Percentiles rank a stretch among this genome's conserved stretches.
Conservation (phyloP, 495 filamentous ascomycete genomes). For the Immersiella caudata region DNA sequence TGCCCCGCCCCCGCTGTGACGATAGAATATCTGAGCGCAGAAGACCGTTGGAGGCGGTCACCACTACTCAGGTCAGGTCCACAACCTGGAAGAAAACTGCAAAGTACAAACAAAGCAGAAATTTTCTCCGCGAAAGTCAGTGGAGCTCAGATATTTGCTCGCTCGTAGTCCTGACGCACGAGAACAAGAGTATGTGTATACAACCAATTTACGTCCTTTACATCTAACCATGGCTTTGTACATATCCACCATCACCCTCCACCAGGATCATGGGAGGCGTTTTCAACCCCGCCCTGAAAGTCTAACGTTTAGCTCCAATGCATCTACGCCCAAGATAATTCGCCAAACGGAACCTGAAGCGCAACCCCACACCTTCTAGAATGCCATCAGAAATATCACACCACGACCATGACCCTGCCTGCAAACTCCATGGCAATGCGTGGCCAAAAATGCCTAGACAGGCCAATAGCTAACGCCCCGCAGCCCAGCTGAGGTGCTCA, state of each 20-base stretch:
- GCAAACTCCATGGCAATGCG: conserved; percentile 16
- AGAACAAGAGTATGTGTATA: not conserved
- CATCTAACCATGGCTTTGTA: not conserved
- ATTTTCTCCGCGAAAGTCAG: no score
- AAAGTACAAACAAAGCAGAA: no score
- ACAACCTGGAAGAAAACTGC: not conserved
- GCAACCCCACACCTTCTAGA: conserved; percentile 17
- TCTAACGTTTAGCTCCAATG: conserved; percentile 6
- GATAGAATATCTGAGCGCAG: not conserved
- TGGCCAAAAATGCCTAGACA: not conserved
- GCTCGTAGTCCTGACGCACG: no score
- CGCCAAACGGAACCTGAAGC: conserved; percentile 4
- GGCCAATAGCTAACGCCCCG: not conserved
- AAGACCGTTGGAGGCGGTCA: conserved; percentile 1
- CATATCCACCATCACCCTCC: not conserved
- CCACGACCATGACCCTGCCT: conserved; percentile 1
- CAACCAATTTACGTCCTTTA: no score
- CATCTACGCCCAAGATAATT: not conserved
- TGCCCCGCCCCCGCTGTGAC: conserved; percentile 15
- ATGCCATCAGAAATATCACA: not conserved
- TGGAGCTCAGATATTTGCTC: no score
- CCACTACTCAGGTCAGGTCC: conserved; percentile 4
- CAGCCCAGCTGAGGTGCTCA: conserved; percentile 15
- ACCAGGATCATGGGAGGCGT: not conserved
- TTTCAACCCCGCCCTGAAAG: not conserved